Evolutionary conservation across 305 asterid species (phyloP), one percentile per base, ranked within the genome.

Genomic region (Ilex paraguariensis): DNA sequence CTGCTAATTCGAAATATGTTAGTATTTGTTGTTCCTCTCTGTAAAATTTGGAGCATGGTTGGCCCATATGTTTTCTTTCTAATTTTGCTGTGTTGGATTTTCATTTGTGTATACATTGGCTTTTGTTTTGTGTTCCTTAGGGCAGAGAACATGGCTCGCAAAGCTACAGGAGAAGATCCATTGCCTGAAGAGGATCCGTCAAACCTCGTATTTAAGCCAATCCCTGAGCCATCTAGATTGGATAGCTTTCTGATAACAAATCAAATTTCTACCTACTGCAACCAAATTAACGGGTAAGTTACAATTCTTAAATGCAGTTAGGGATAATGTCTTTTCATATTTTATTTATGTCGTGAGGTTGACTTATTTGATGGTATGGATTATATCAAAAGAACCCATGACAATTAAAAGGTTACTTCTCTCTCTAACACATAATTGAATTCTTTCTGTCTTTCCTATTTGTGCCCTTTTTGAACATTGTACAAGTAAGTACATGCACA

Each of bases 121-220:
- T 64, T 56, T 70, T 60, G 30, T 30, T 36, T 48, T 31, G 60
- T 65, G 14, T 46, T 54, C 40, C 65, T 31, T 78, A 92, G 98
- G 87, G 73, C 90, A 68, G 97, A 87, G 58, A 92, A 92, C 69
- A 69, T 69, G 67, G 60, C 88, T 42, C 84, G 97, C 21, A 90
- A 81, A 73, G 84, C 80, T 70, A 86, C 94, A 8, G 98, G 96
- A 72, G 97, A 92, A 66, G 98, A 92, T 64, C 94, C 95, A 53
- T 77, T 89, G 68, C 96, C 97, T 2, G 97, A 92, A 73, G 98
- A 92, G 75, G 98, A 92, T 80, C 94, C 97, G 42, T 64, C 96
- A 48, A 92, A 92, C 69, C 86, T 91, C 46, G 8, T 84, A 63
- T 92, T 92, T 79, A 90, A 92, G 85, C 96, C 95, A 66, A 79